These are phyloP conservation scores for Amorphotheca resinae DNA, from an alignment of 495 filamentous ascomycete species.

Conservation along the genomic window DNA sequence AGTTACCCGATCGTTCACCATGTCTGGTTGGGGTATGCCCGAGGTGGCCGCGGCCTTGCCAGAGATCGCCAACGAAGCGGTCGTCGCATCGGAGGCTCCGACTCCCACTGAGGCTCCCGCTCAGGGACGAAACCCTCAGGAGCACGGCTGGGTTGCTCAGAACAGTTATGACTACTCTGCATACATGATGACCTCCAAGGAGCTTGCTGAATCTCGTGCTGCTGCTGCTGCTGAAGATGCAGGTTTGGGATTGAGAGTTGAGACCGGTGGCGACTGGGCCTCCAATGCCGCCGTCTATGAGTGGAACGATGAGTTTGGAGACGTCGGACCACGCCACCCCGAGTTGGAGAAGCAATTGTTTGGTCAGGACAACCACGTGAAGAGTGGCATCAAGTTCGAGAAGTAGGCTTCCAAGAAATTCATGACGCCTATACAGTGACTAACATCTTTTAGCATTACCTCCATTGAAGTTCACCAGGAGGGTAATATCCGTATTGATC, in stretches of 20 bases:
- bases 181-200: slow-evolving; percentile 24
- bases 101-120: slow-evolving; percentile 19
- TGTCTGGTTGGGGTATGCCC: slow-evolving; percentile 28
- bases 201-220: slow-evolving; percentile 7
- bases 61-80: slow-evolving; percentile 12
- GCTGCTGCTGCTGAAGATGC: slow-evolving; percentile 24
- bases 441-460: slow-evolving; percentile 34
- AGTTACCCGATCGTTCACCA: slow-evolving; percentile 7
- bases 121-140: slow-evolving; percentile 14
- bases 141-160: slow-evolving; percentile 39
- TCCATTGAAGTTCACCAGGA: slow-evolving; percentile 47
- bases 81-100: slow-evolving; percentile 9
- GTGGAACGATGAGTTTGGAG: slow-evolving; percentile 75
- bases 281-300: slow-evolving; percentile 57
- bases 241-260: slow-evolving; percentile 20
- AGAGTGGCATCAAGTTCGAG: slow-evolving; percentile 31
- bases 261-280: slow-evolving; percentile 31
- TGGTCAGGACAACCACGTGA: slow-evolving; percentile 28
- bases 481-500: slow-evolving; percentile 37
- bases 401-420: slow-evolving; percentile 25
- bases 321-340: slow-evolving; percentile 57
- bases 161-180: slow-evolving; percentile 41
- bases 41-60: slow-evolving; percentile 24
- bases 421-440: neutral
- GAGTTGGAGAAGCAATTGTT: slow-evolving; percentile 68